Base-by-base conservation (phyloP, 495 filamentous ascomycete genomes). In the Aspergillus cavernicola region DNA sequence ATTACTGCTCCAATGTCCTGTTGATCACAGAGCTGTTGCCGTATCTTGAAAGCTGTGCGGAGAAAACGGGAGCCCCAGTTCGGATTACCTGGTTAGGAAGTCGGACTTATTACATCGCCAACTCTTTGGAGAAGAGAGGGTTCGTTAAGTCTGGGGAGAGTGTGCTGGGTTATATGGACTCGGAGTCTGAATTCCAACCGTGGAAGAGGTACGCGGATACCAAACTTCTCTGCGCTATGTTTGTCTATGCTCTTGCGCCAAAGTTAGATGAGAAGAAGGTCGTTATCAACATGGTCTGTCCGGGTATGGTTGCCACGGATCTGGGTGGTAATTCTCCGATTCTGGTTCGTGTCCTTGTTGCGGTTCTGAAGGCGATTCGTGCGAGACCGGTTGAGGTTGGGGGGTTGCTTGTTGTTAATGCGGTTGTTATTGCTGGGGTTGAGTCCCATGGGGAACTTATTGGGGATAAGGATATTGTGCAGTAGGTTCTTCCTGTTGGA, bases 81-180 rank as follows among this genome's bases (percentile, higher is more conserved):
- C 61, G 63, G 4, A 56, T 70, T 29, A 66, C 51, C 35, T 70
- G 65, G 63, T 55, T 71, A 12, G 69, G 69, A 36, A 70, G 65
- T 41, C 59, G 65, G 13, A 49, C 40, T 36, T 61, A 63, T 31
- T 38, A 55, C 11, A 42, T 0, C 3, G 50, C 53, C 4, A 57
- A 42, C 24, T 28, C 24, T 42, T 40, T 64, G n/a, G 16, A 16
- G 35, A 18, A 20, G 62, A 63, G 37, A 18, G n/a, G 5, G 50
- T 71, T n/a, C n/a, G n/a, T 8, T 28, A 4, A 28, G 24, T 28
- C 24, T 31, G 69, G 10, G 55, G 55, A 15, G n/a, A n/a, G n/a
- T n/a, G n/a, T n/a, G n/a, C n/a, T n/a, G n/a, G n/a, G n/a, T n/a
- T 61, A 64, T 32, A 59, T 71, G 48, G 65, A 71, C 47, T 46